Conservation (phyloP, 2,329 filamentous ascomycete species). For the Lasiodiplodia sp. region DNA sequence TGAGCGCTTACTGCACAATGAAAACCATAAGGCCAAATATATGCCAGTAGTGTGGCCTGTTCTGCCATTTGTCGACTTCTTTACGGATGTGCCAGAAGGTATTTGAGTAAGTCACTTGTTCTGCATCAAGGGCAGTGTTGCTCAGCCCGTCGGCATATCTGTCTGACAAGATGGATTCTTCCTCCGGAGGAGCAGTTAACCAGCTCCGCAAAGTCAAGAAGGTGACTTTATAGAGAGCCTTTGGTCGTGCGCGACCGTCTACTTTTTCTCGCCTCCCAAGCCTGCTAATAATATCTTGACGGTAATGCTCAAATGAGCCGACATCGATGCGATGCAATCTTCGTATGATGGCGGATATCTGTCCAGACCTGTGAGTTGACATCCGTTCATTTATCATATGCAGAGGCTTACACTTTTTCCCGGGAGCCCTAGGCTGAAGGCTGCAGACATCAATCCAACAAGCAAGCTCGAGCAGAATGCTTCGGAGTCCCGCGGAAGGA, state of each 20-base stretch:
- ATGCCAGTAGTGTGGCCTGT: conserved; percentile 2
- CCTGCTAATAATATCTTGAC: neutral
- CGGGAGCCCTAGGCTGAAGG: neutral
- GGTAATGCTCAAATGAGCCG: neutral
- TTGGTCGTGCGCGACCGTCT: neutral
- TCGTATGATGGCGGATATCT: conserved; percentile 3
- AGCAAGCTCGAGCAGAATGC: conserved; percentile 8
- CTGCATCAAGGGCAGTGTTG: neutral
- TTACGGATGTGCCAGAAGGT: neutral
- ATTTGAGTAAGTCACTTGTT: neutral
- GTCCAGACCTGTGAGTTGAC: neutral
- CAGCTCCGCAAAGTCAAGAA: neutral
- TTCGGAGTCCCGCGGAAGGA: conserved; percentile 2
- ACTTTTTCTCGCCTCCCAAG: neutral
- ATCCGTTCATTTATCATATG: neutral
- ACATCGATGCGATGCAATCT: conserved; percentile 1
- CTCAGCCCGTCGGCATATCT: neutral
- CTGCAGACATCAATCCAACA: conserved; percentile 7
- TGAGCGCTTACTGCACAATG: neutral
- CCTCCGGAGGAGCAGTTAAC: neutral
- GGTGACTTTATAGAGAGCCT: neutral
- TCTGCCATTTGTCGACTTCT: neutral
- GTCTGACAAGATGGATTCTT: neutral
- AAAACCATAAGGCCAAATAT: neutral
- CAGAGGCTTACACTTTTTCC: neutral